Evolutionary conservation across 805 yeast genomes (phyloP), one percentile per base, ranked within the genome.

Genomic region (Candida endomychidarum): DNA sequence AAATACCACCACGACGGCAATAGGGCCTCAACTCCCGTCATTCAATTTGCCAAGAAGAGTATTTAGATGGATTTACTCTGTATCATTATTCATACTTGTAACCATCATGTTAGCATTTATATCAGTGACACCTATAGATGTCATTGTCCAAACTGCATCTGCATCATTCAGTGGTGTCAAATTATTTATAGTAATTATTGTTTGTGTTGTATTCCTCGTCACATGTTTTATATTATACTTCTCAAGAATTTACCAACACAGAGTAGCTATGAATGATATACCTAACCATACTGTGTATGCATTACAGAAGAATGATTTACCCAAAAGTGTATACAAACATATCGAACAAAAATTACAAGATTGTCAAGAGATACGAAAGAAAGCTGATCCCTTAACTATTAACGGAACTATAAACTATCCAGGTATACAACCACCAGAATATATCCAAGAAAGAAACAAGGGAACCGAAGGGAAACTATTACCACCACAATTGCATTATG

Each of bases 71-170:
- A 43, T 60, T 15, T 59, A 58, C 43, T 59, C 65, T 1, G 49
- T 59, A 10, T 59, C 62, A 7, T 49, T 58, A 25, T 25, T 60
- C 7, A 42, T 59, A 3, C 43, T 58, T 18, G 49, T 54, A 5
- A 17, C 54, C 2, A 30, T 60, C 10, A 41, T 53, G 40, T 50
- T 84, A 15, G 86, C 81, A 0, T 75, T 89, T 40, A 67, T 81
- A 19, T 67, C 86, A 2, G 85, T 84, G 7, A 67, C 91, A 0
- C 95, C 95, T 0, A 76, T 88, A 11, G 97, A 91, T 60, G 79
- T 88, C 21, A 79, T 89, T 44, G 67, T 76, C 1, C 75, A 78
- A 49, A 71, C 83, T 1, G 67, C 78, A 2, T 67, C 67, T 6
- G 63, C 78, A 3, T 61, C 71, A 9, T 76, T 77, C 44, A 78